phyloP scores from a whole-genome alignment of 768 basidiomycete species.

The Phaffia tasmanica region DNA sequence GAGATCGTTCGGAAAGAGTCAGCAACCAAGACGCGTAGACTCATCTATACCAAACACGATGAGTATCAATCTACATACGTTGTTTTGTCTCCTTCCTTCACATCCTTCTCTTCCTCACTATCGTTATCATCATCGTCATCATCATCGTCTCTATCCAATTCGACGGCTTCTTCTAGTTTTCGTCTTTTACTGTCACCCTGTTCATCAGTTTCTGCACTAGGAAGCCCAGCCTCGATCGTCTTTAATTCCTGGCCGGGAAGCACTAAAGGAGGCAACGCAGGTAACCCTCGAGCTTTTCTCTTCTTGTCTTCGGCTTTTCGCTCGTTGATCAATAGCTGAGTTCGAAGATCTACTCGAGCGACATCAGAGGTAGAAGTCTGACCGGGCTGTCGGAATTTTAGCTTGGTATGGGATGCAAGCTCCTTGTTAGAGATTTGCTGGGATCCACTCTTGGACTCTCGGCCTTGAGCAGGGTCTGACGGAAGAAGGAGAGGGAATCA shows the following conservation, averaged over 20 bases:
- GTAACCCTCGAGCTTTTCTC: conserved; percentile 71
- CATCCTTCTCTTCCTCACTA: conserved; percentile 17
- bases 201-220: conserved; percentile 35
- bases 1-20: neutral
- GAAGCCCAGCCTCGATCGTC: conserved; percentile 42
- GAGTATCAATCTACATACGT: conserved; percentile 33
- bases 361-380: conserved; percentile 75
- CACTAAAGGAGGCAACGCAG: conserved; percentile 33
- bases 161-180: conserved; percentile 75
- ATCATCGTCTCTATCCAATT: conserved; percentile 80
- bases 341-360: conserved; percentile 62
- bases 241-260: conserved; percentile 41
- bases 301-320: conserved; percentile 80
- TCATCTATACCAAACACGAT: too few species aligned
- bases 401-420: conserved; percentile 89
- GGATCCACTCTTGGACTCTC: conserved; percentile 82
- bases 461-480: conserved; percentile 64
- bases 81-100: conserved; percentile 38
- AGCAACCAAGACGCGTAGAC: neutral
- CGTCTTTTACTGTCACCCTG: conserved; percentile 71
- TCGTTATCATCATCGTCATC: conserved; percentile 39
- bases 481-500: neutral
- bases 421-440: conserved; percentile 86
- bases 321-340: conserved; percentile 75
- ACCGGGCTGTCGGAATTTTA: conserved; percentile 94